Evolutionary conservation across 805 yeast genomes (phyloP), one percentile per base, ranked within the genome.

Genomic region (Komagataella phaffii): DNA sequence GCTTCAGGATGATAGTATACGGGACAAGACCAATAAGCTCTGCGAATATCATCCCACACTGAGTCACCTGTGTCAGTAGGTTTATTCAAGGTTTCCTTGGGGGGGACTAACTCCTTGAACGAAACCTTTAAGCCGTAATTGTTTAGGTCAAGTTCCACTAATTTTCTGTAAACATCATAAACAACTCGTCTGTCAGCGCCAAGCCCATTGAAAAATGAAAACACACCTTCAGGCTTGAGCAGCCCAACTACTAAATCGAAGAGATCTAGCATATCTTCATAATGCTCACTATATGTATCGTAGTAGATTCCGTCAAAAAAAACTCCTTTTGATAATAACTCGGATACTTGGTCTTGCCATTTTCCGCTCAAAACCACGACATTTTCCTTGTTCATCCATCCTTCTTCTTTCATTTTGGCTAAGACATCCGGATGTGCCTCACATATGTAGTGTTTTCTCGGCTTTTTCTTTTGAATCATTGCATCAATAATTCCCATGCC

Each of bases 401-500:
- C 96, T 58, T 85, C 90, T 2, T 64, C 59, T 52, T 72, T 71
- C 74, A 90, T 68, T 59, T 85, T 82, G 1, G 65, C 64, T 40
- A 91, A 67, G 8, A 90, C 98, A 57, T 87, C 95, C 1, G 97
- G 96, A 62, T 90, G 98, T 0, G 97, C 96, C 64, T 90, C 98
- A 53, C 88, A 82, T 46, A 90, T 91, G 64, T 88, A 90, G 63
- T 90, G 98, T 55, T 74, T 76, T 3, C 79, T 70, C 19, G 90
- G 91, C 12, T 62, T 63, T 40, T 56, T 59, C 2, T 65, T 66
- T 61, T 85, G 85, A 54, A 90, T 85, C 75, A 83, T 79, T 1
- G 79, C 69, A 63, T 90, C 98, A 51, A 90, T 89, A 51, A 90
- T 91, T 2, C 98, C 98, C 96, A 90, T 88, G 2, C 98, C 98